Base-by-base conservation (phyloP, 2,329 filamentous ascomycete genomes). In the Penicillium brasilianum region DNA sequence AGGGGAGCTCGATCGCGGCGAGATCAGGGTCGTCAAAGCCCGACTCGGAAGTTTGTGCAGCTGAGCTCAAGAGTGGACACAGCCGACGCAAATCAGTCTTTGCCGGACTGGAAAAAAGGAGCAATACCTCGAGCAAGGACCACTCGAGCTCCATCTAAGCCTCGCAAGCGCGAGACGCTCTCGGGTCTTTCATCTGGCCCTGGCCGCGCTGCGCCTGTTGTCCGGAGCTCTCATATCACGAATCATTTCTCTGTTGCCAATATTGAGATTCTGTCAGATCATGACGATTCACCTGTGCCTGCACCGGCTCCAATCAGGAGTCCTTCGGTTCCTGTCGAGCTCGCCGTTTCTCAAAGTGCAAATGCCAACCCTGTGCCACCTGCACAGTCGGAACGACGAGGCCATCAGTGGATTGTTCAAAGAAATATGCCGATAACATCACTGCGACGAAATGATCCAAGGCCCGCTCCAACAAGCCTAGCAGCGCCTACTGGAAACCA, bases 1-100 rank as follows among this genome's bases (percentile, higher is more conserved):
- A 81, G 86, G 61, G 78, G 80, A 66, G 83, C 80, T 52, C 81
- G 82, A 9, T 78, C 76, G 43, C 77, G 79, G 50, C 71, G 74
- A 25, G 80, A 85, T 66, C 69, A 75, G 67, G 84, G 82, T 37
- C 80, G 84, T 57, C 80, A 83, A 65, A 84, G 81, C 46, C 84
- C 83, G 16, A 77, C 75, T 22, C 74, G 76, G 53, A 87, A 87
- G 66, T 76, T 82, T 39, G 77, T 88, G 53, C 77, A 80, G 55
- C 72, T 88, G 28, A 81, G 80, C 16, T 86, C 82, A 25, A 75
- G 72, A 34, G 66, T 76, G 9, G 86, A 88, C 62, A 87, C 85
- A 0, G 75, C 79, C 51, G 85, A 88, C 67, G 84, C 83, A 8
- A 83, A 81, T 54, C 65, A 69, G 34, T 77, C 79, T 3, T 74